Evolutionary conservation across 176 grass and related monocot genomes (phyloP).

Genomic region (Aegilops speltoides): DNA sequence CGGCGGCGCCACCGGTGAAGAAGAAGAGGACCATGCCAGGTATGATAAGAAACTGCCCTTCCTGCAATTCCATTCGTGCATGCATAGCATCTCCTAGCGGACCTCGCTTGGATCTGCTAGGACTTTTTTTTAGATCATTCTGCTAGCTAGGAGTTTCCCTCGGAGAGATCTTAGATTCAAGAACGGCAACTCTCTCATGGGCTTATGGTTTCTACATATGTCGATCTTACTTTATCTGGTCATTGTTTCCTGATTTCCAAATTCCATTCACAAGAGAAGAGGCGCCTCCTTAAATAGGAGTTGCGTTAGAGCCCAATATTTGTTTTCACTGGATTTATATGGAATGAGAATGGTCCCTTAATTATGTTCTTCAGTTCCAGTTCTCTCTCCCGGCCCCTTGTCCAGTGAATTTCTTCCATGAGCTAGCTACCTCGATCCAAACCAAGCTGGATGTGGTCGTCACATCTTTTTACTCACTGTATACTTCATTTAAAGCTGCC

Average conservation of each 20-base stretch:
- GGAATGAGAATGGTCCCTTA: constrained; percentile 31
- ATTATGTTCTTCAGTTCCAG: constrained; percentile 22
- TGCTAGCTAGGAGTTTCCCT: not conserved
- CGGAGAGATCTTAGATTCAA: not conserved
- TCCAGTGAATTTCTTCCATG: constrained; percentile 17
- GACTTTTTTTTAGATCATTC: not conserved
- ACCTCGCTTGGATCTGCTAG: constrained; percentile 9
- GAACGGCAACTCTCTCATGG: not conserved
- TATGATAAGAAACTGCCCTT: constrained; percentile 51
- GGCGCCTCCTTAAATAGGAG: not conserved
- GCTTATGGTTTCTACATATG: not conserved
- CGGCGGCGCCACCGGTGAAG: constrained; percentile 49
- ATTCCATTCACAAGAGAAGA: not conserved
- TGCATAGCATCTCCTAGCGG: not conserved
- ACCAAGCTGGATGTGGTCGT: constrained; percentile 7
- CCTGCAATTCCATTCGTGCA: constrained; percentile 4
- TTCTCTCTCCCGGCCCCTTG: constrained; percentile 10
- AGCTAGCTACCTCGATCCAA: constrained; percentile 27
- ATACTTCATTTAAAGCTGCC: constrained; percentile 40
- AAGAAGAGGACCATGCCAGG: constrained; percentile 97
- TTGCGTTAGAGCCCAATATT: not conserved
- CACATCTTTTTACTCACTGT: constrained; percentile 25
- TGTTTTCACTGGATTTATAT: constrained; percentile 19
- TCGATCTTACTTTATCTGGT: constrained; percentile 16
- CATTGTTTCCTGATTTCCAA: constrained; percentile 18